Base-by-base conservation (phyloP, 768 basidiomycete species). In the Pisolithus marmoratus region DNA sequence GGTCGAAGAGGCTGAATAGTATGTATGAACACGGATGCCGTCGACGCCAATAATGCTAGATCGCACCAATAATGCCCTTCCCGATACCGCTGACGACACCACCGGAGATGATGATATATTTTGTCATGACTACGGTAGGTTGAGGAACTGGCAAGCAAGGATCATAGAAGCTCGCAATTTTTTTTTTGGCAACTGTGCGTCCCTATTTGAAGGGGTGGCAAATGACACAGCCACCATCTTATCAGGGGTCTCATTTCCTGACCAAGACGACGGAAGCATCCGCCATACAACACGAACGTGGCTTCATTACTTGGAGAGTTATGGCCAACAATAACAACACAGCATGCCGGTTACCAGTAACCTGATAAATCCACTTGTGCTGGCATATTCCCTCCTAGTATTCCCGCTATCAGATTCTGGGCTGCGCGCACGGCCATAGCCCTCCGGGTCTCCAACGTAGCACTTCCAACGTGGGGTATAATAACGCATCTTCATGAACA, bases 51-150 rank as follows among this genome's bases (percentile, higher is more conserved):
- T 56, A 58, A 55, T 48, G 50, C 51, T 56, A 43, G 49, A 56
- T 64, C 80, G 72, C 69, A 97, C 95, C 95, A 65, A 99, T 97
- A 56, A 98, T 93, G 61, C 95, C 95, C 82, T 99, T 99, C 58
- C 95, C 95, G 63, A 99, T 99, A 50, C 95, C 95, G 63, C 92
- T 95, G 66, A 99, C 90, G 52, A 99, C 95, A 70, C 95, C 95
- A 53, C 95, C 95, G 37, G 90, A 92, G 27, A 99, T 91, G 57
- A 98, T 62, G 63, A 97, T 98, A 74, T 91, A 98, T 74, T 97
- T 97, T 54, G 90, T 93, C 89, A 94, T 94, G 44, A 40, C 56
- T 38, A 50, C 53, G 41, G 51, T 47, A 36, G 50, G 46, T 49
- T 31, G 45, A 51, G 50, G 23, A 48, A 23, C 50, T 38, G 43